These are phyloP conservation scores for Rostrohypoxylon terebratum DNA, from an alignment of 495 filamentous ascomycete genomes.

Conservation along the genomic window DNA sequence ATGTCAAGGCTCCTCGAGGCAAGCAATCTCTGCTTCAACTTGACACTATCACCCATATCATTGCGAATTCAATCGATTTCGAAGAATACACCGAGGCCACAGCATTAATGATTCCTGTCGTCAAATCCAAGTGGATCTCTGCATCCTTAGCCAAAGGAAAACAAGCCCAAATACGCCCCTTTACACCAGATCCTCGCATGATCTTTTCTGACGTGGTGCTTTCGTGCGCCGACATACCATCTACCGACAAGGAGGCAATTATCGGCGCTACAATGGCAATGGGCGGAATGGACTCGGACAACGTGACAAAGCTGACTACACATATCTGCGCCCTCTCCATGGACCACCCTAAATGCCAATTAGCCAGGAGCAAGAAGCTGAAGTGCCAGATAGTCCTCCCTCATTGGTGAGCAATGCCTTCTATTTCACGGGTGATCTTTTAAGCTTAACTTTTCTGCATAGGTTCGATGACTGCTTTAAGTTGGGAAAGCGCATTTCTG, in stretches of 20 bases:
- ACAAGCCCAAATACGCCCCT: slow-evolving; percentile 81
- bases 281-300: slow-evolving; percentile 81
- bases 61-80: slow-evolving; percentile 88
- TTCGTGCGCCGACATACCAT: slow-evolving; percentile 81
- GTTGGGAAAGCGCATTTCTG: slow-evolving; percentile 87
- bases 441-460: slow-evolving; percentile 41
- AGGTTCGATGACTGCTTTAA: slow-evolving; percentile 98
- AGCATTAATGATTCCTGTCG: slow-evolving; percentile 81
- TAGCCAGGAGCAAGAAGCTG: slow-evolving; percentile 70
- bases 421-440: background rate
- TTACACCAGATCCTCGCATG: slow-evolving; percentile 88
- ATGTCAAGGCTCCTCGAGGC: slow-evolving; percentile 53
- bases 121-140: slow-evolving; percentile 84
- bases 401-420: slow-evolving; percentile 76
- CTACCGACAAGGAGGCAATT: slow-evolving; percentile 92
- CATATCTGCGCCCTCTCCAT: slow-evolving; percentile 88
- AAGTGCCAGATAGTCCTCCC: slow-evolving; percentile 88
- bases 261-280: slow-evolving; percentile 89
- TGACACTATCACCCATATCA: slow-evolving; percentile 78
- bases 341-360: slow-evolving; percentile 76
- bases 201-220: slow-evolving; percentile 87
- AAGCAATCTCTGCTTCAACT: slow-evolving; percentile 62
- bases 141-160: slow-evolving; percentile 73
- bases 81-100: slow-evolving; percentile 78
- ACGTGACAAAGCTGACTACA: slow-evolving; percentile 77